Conservation (phyloP, 139 green algal species). For the Prasinococcaceae sp. region DNA sequence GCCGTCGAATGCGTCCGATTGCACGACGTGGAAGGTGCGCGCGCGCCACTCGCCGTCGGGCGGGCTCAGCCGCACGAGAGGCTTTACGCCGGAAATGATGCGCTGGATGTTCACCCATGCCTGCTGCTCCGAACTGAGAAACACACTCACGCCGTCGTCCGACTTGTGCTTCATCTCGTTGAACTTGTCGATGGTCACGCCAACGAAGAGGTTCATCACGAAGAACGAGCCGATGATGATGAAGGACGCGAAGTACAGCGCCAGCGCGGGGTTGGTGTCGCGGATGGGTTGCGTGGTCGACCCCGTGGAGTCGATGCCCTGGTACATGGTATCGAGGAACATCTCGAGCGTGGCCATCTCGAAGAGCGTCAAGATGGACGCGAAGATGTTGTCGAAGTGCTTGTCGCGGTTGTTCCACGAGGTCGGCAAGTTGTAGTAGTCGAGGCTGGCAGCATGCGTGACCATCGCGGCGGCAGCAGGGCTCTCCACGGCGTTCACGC, state of each 20-base stretch:
- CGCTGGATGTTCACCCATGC: conserved; percentile 44
- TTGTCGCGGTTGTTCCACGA: conserved; percentile 6
- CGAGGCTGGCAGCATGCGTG: no score
- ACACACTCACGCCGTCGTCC: conserved; percentile 12
- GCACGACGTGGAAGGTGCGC: conserved; percentile 27
- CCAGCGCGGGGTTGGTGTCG: conserved; percentile 19
- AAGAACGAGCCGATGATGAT: conserved; percentile 32
- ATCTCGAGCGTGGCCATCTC: conserved; percentile 23
- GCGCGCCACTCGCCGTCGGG: conserved; percentile 9
- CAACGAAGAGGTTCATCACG: conserved; percentile 23
- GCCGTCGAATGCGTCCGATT: conserved; percentile 25
- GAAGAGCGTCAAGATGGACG: conserved; percentile 16
- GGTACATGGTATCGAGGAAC: conserved; percentile 18
- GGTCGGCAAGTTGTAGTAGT: conserved; percentile 4
- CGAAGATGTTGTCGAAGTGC: conserved; percentile 26
- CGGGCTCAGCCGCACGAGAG: neutral
- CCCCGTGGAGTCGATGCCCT: conserved; percentile 27
- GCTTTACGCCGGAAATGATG: conserved; percentile 11
- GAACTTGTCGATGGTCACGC: conserved; percentile 45
- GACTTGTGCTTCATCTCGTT: conserved; percentile 40
- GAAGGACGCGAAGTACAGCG: conserved; percentile 31
- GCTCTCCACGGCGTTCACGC: no score
- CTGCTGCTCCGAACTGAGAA: conserved; percentile 40
- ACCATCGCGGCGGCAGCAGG: no score
- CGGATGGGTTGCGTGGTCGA: conserved; percentile 37